phyloP scores from a whole-genome alignment of 257 asterid species.

The Lycium ferocissimum region DNA sequence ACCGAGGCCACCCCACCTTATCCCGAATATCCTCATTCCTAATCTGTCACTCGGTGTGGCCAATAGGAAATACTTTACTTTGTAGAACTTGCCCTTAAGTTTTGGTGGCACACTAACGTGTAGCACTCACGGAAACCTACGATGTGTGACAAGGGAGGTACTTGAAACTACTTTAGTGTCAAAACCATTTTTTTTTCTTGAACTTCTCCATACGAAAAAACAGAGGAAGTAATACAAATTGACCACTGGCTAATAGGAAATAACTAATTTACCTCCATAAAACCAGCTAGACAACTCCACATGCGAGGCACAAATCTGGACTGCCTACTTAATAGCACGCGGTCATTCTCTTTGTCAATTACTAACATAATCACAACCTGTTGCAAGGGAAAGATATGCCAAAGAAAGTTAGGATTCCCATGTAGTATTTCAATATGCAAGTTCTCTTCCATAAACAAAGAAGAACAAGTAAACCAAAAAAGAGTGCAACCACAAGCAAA shows the following conservation, averaged over 20 bases:
- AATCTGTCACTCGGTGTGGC: too few species aligned
- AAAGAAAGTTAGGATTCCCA: slow-evolving; percentile 28
- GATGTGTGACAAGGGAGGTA: too few species aligned
- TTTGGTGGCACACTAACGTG: too few species aligned
- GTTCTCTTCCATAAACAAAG: background rate
- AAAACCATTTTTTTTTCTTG: background rate
- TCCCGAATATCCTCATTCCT: too few species aligned
- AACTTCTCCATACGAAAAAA: background rate
- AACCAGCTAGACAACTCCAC: slow-evolving; percentile 99
- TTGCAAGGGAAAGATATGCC: slow-evolving; percentile 27
- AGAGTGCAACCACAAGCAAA: background rate
- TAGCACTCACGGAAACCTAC: too few species aligned
- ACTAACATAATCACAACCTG: slow-evolving; percentile 98
- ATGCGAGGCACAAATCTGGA: slow-evolving; percentile 95
- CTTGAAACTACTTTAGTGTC: too few species aligned
- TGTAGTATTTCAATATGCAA: slow-evolving; percentile 12
- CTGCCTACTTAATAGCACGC: slow-evolving; percentile 84
- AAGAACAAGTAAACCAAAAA: slow-evolving; percentile 10
- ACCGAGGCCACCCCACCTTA: too few species aligned
- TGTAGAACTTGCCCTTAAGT: too few species aligned
- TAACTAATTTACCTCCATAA: slow-evolving; percentile 67
- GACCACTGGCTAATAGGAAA: slow-evolving; percentile 1
- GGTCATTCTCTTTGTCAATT: slow-evolving; percentile 86
- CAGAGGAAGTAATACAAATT: background rate
- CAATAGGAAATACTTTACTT: too few species aligned